Conservation (phyloP, 306 rosid genomes). For the Trifolium subterraneum region DNA sequence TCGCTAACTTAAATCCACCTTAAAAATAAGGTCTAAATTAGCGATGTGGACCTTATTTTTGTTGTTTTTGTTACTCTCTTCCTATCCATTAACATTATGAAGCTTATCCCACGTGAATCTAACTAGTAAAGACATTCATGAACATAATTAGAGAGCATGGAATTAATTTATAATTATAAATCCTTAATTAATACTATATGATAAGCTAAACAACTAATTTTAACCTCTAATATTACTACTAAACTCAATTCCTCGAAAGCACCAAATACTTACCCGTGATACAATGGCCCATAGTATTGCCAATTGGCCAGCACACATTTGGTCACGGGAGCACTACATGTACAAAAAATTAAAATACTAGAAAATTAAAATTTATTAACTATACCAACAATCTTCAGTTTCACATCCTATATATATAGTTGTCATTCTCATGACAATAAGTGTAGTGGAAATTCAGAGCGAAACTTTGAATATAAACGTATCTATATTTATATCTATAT, state of each 20-base stretch:
- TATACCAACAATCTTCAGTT: not conserved
- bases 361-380: not conserved
- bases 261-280: conserved; percentile 49
- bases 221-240: not conserved
- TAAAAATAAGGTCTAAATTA: too few relatives aligned
- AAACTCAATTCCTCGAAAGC: conserved; percentile 34
- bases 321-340: conserved; percentile 45
- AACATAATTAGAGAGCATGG: conserved; percentile 14
- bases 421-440: not conserved
- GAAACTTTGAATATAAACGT: not conserved
- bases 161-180: not conserved
- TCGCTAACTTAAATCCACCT: too few relatives aligned
- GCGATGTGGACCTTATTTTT: too few relatives aligned
- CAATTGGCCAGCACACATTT: conserved; percentile 15
- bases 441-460: not conserved
- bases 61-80: too few relatives aligned
- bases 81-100: not conserved
- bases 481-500: too few relatives aligned
- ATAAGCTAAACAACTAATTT: conserved; percentile 24
- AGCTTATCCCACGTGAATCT: conserved; percentile 27
- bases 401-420: not conserved
- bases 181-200: not conserved
- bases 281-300: conserved; percentile 25
- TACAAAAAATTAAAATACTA: not conserved
- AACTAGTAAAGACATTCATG: conserved; percentile 6